Evolutionary conservation across 2,329 filamentous ascomycete species (phyloP).

Genomic region (Cercospora sesami): DNA sequence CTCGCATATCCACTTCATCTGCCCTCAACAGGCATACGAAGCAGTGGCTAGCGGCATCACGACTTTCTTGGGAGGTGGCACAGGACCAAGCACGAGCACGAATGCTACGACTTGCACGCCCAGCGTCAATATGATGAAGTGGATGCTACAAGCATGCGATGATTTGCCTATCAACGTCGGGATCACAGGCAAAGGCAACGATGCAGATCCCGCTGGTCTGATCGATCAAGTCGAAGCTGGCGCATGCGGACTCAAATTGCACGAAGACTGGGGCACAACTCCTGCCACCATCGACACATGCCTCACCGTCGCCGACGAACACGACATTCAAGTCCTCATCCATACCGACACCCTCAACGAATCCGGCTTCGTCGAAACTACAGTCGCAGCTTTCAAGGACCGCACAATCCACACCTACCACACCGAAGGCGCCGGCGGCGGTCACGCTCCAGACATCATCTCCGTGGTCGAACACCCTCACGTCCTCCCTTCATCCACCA

Average conservation of each 20-base stretch:
- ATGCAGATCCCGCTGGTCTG: conserved; percentile 68
- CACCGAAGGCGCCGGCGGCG: conserved; percentile 91
- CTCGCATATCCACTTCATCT: conserved; percentile 91
- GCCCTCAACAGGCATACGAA: conserved; percentile 85
- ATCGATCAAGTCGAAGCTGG: conserved; percentile 80
- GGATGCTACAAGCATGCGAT: conserved; percentile 90
- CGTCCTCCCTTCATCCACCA: conserved; percentile 86
- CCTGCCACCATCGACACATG: conserved; percentile 90
- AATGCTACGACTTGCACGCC: conserved; percentile 94
- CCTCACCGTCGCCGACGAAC: conserved; percentile 76
- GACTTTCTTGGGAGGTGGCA: conserved; percentile 86
- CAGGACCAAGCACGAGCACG: conserved; percentile 86
- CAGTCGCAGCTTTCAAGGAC: conserved; percentile 78
- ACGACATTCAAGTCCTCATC: conserved; percentile 89
- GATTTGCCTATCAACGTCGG: conserved; percentile 80
- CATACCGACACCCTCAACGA: conserved; percentile 97
- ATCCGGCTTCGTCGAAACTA: conserved; percentile 93
- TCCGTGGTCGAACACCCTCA: conserved; percentile 85
- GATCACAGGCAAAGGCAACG: conserved; percentile 92
- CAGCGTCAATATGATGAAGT: conserved; percentile 74
- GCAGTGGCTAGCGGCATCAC: conserved; percentile 83
- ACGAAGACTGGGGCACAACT: conserved; percentile 94
- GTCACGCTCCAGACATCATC: conserved; percentile 95
- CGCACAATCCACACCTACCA: conserved; percentile 96
- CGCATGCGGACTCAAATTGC: conserved; percentile 86